A percentile compares a stretch with the other conserved stretches of the same genome.
Evolutionary conservation across 2,329 filamentous ascomycete species (phyloP).

Genomic region (Alternaria brassicicola): DNA sequence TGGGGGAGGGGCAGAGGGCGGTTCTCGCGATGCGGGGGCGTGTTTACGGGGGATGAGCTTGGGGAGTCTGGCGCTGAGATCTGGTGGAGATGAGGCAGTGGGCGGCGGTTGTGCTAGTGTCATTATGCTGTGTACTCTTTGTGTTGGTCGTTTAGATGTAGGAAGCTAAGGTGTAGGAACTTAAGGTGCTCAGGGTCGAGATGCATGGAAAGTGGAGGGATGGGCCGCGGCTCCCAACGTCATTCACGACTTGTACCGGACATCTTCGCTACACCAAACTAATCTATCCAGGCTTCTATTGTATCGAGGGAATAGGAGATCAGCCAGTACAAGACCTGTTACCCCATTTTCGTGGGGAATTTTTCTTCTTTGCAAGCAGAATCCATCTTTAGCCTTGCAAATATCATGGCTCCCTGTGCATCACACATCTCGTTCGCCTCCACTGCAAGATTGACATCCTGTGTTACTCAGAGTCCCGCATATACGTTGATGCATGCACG

Average conservation of each 20-base stretch:
- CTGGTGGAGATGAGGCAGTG: conserved; percentile 22
- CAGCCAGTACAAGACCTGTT: neutral
- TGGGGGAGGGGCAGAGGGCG: conserved; percentile 64
- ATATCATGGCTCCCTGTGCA: neutral
- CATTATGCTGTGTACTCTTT: conserved; percentile 16
- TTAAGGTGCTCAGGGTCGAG: neutral
- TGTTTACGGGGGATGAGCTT: conserved; percentile 47
- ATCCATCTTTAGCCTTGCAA: neutral
- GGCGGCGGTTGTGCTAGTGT: conserved; percentile 15
- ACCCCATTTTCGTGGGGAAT: neutral
- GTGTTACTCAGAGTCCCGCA: neutral
- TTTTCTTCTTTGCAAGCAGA: neutral
- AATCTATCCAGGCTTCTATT: neutral
- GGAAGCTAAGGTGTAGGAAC: neutral
- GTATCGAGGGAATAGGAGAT: neutral
- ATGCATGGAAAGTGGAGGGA: conserved; percentile 3
- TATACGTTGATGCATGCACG: neutral
- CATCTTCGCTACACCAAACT: neutral
- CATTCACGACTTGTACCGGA: neutral
- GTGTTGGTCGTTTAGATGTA: neutral
- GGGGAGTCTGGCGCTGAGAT: conserved; percentile 40
- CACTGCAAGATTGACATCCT: neutral
- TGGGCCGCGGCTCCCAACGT: conserved; percentile 1
- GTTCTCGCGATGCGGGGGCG: conserved; percentile 25
- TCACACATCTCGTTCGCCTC: neutral